phyloP scores from a whole-genome alignment of 1,139 yeast genomes.

The Nakaseomyces bracarensis region DNA sequence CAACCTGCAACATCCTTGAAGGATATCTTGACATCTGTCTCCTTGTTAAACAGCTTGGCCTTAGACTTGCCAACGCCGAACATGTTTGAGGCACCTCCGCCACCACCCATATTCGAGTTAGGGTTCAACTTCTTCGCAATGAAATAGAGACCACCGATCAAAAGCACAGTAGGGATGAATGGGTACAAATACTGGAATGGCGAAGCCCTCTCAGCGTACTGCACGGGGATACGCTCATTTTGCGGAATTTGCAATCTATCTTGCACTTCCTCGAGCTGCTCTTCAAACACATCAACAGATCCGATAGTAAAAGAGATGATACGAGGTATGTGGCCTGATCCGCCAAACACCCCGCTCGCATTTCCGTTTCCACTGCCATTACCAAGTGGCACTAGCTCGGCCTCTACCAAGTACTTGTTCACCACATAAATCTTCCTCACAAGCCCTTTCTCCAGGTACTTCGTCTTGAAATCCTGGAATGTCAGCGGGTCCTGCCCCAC shows the following conservation, averaged over 20 bases:
- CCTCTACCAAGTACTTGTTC: conserved; percentile 72
- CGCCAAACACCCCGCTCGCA: neutral
- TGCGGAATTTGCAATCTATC: conserved; percentile 56
- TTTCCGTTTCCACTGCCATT: conserved; percentile 7
- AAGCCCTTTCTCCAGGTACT: conserved; percentile 74
- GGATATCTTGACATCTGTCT: conserved; percentile 60
- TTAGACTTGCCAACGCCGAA: conserved; percentile 60
- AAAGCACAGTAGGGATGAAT: conserved; percentile 72
- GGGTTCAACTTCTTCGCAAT: conserved; percentile 46
- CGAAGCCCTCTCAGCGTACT: conserved; percentile 64
- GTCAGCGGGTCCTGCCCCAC: conserved; percentile 46
- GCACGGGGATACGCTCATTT: conserved; percentile 71
- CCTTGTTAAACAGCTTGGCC: conserved; percentile 64
- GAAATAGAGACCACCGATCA: conserved; percentile 80
- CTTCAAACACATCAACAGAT: conserved; percentile 85
- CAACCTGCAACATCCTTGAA: conserved; percentile 80
- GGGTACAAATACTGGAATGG: conserved; percentile 56
- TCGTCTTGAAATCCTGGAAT: conserved; percentile 83
- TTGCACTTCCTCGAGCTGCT: conserved; percentile 69
- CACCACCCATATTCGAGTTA: conserved; percentile 44
- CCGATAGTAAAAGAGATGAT: conserved; percentile 70
- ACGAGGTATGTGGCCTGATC: conserved; percentile 15
- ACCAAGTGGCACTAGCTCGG: conserved; percentile 56
- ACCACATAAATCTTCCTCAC: conserved; percentile 71
- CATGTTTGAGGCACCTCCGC: conserved; percentile 49